phyloP scores from a whole-genome alignment of 164 flowering plant genomes.

The Magnolia officinalis region DNA sequence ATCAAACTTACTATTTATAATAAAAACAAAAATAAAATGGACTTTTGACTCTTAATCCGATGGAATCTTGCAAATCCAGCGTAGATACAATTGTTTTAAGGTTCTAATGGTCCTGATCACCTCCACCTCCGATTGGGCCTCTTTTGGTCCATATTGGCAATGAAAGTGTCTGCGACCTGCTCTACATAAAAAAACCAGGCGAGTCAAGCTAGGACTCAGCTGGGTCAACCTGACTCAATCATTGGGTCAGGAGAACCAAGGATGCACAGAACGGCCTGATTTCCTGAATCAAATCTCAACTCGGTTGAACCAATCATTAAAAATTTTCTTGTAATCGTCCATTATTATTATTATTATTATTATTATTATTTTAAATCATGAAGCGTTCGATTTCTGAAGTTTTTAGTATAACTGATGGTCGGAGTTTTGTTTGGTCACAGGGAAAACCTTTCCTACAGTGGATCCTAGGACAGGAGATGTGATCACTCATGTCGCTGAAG shows the following conservation, averaged over 20 bases:
- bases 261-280: background rate
- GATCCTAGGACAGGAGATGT: constrained; percentile 80
- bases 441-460: constrained; percentile 61
- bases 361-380: constrained; percentile 4
- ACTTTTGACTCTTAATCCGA: too few relatives aligned
- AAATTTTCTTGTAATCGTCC: too few relatives aligned
- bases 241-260: background rate
- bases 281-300: background rate
- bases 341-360: background rate
- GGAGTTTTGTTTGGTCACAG: constrained; percentile 26
- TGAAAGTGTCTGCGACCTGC: too few relatives aligned
- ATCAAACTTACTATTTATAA: too few relatives aligned
- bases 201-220: background rate
- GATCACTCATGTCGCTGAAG: constrained; percentile 77
- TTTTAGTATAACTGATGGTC: background rate
- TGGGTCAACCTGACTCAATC: background rate
- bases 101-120: too few relatives aligned
- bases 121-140: too few relatives aligned
- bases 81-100: too few relatives aligned
- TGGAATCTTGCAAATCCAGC: too few relatives aligned
- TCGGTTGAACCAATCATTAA: background rate
- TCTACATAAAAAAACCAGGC: background rate
- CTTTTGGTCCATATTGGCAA: too few relatives aligned
- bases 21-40: too few relatives aligned
- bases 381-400: background rate